A percentile compares a stretch with the other conserved stretches of the same genome.
These are phyloP conservation scores for Syzygium aromaticum DNA, from an alignment of 345 rosid species.

Conservation along the genomic window DNA sequence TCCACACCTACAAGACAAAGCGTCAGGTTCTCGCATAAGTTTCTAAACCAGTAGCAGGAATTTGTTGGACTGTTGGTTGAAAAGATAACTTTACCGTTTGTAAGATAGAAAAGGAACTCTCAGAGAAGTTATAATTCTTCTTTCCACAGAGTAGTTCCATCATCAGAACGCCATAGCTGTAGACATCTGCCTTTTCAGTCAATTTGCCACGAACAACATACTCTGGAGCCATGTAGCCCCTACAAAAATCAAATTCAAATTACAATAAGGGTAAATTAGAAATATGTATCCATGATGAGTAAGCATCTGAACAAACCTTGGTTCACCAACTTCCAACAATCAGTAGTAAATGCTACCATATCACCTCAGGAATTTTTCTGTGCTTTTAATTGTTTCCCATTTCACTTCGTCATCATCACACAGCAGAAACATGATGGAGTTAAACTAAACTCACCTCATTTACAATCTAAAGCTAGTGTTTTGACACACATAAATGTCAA, in stretches of 20 bases:
- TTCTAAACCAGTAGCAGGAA: background rate
- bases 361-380: background rate
- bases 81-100: conserved; percentile 36
- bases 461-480: background rate
- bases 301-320: background rate
- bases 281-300: background rate
- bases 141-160: conserved; percentile 60
- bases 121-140: conserved; percentile 35
- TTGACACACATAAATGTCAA: background rate
- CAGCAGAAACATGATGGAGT: background rate
- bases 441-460: background rate
- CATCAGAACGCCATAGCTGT: conserved; percentile 75
- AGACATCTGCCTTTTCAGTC: conserved; percentile 82
- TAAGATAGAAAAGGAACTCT: conserved; percentile 35
- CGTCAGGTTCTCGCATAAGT: background rate
- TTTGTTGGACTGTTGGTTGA: background rate
- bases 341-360: background rate
- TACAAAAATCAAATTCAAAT: conserved; percentile 13
- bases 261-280: conserved; percentile 20
- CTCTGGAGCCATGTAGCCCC: conserved; percentile 97
- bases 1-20: conserved; percentile 47
- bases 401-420: background rate
- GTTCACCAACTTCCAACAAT: background rate
- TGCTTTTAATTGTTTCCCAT: background rate
- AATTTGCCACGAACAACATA: conserved; percentile 64